Conservation (phyloP, 345 rosid genomes). For the Gossypium ekmanianum region DNA sequence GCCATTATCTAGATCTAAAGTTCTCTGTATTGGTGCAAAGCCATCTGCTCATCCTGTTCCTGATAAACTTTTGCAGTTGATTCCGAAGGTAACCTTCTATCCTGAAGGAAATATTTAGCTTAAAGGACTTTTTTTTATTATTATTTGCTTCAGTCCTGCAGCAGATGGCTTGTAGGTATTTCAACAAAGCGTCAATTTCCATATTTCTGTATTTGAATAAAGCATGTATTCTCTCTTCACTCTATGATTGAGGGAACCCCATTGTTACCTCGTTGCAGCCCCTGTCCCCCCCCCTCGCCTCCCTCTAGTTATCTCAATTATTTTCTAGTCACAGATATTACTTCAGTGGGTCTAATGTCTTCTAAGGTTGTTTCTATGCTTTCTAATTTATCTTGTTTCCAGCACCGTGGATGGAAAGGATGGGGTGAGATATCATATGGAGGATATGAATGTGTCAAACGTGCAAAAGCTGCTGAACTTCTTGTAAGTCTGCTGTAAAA, state of each 20-base stretch:
- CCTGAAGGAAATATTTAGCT: slow-evolving; percentile 1
- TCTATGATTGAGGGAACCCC: not conserved
- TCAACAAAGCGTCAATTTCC: not conserved
- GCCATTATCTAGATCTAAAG: slow-evolving; percentile 51
- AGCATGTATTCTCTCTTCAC: not conserved
- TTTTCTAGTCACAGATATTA: slow-evolving; percentile 8
- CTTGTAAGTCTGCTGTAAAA: slow-evolving; percentile 46
- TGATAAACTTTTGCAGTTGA: slow-evolving; percentile 65
- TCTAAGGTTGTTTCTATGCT: not conserved
- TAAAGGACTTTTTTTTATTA: not conserved
- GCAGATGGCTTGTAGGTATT: not conserved
- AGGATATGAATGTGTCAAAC: slow-evolving; percentile 63
- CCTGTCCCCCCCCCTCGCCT: not conserved
- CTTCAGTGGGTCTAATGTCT: not conserved
- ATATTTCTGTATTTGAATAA: not conserved
- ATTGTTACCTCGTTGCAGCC: not conserved
- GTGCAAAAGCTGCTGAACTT: slow-evolving; percentile 82
- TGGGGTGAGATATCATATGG: slow-evolving; percentile 99
- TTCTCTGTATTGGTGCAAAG: slow-evolving; percentile 73
- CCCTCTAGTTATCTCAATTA: not conserved
- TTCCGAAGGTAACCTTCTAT: slow-evolving; percentile 54
- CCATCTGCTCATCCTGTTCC: slow-evolving; percentile 53
- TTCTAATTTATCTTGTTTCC: slow-evolving; percentile 18
- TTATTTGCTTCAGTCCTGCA: not conserved
- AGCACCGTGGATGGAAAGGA: slow-evolving; percentile 92